A percentile compares a stretch with the other conserved stretches of the same genome.
phyloP scores from a whole-genome alignment of 805 yeast species.

The Candida ortonii region DNA sequence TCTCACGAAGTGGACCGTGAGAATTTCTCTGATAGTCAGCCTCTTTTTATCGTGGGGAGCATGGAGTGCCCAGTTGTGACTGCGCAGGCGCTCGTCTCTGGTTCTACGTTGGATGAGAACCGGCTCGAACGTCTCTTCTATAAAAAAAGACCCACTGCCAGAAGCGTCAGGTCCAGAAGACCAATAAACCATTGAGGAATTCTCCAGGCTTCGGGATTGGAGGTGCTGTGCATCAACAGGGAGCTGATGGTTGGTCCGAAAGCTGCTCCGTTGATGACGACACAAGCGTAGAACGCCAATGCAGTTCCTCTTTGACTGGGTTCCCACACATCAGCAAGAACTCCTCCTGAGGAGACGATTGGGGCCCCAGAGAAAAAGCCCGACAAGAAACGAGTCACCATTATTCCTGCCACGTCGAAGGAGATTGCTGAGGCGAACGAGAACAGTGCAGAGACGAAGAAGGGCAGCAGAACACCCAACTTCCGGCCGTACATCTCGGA shows the following conservation, averaged over 20 bases:
- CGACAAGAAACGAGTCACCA: slow-evolving; percentile 53
- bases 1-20: slow-evolving; percentile 32
- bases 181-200: slow-evolving; percentile 55
- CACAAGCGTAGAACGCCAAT: slow-evolving; percentile 45
- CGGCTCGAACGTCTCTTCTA: slow-evolving; percentile 42
- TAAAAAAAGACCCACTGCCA: slow-evolving; percentile 31
- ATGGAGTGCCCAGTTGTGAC: slow-evolving; percentile 33
- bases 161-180: slow-evolving; percentile 34
- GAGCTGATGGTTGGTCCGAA: slow-evolving; percentile 61
- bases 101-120: slow-evolving; percentile 30
- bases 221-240: slow-evolving; percentile 41
- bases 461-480: slow-evolving; percentile 42
- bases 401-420: slow-evolving; percentile 47
- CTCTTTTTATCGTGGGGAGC: slow-evolving; percentile 28
- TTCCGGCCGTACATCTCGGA: slow-evolving; percentile 47
- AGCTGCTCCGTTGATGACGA: slow-evolving; percentile 64
- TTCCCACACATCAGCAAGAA: slow-evolving; percentile 53
- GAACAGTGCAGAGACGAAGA: slow-evolving; percentile 38
- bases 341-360: slow-evolving; percentile 57
- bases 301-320: slow-evolving; percentile 53
- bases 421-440: slow-evolving; percentile 51
- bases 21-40: slow-evolving; percentile 22
- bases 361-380: slow-evolving; percentile 63
- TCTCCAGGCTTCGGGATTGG: slow-evolving; percentile 48
- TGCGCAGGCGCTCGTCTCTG: slow-evolving; percentile 24